phyloP scores from a whole-genome alignment of 352 stramenopile species.

The Phytophthora foliorum region DNA sequence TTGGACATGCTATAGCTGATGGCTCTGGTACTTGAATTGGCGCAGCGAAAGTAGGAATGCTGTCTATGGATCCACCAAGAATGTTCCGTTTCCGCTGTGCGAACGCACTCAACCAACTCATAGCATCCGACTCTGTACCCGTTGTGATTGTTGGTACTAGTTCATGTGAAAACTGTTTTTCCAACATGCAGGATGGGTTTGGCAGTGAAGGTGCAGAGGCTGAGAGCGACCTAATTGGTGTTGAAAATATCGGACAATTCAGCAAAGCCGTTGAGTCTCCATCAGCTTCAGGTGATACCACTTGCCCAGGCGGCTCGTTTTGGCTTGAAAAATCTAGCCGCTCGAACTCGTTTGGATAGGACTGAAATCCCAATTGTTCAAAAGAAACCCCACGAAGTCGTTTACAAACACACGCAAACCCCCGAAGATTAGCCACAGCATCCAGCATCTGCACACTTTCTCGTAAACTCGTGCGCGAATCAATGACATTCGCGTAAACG shows the following conservation, averaged over 20 bases:
- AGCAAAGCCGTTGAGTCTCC: slow-evolving; percentile 39
- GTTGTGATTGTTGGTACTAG: not conserved
- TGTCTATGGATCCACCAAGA: slow-evolving; percentile 47
- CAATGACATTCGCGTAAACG: slow-evolving; percentile 74
- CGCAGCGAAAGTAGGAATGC: slow-evolving; percentile 14
- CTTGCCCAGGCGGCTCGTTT: slow-evolving; percentile 12
- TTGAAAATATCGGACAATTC: slow-evolving; percentile 21
- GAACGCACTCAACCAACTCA: slow-evolving; percentile 74
- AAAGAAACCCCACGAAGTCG: slow-evolving; percentile 57
- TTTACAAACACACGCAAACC: slow-evolving; percentile 65
- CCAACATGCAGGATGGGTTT: not conserved
- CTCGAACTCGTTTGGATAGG: slow-evolving; percentile 28
- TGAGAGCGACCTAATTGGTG: slow-evolving; percentile 4
- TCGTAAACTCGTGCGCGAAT: slow-evolving; percentile 68
- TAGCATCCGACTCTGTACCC: slow-evolving; percentile 45
- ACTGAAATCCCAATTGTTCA: slow-evolving; percentile 62
- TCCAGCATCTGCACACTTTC: slow-evolving; percentile 76
- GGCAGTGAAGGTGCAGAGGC: not conserved
- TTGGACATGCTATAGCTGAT: not conserved
- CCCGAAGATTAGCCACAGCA: slow-evolving; percentile 68
- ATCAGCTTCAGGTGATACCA: slow-evolving; percentile 28
- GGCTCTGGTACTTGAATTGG: slow-evolving; percentile 4
- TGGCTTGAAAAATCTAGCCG: slow-evolving; percentile 1
- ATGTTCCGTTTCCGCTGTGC: slow-evolving; percentile 77
- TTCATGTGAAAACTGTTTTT: slow-evolving; percentile 15